These are phyloP conservation scores for Fomitopsis serialis DNA, from an alignment of 768 basidiomycete species.

Conservation along the genomic window DNA sequence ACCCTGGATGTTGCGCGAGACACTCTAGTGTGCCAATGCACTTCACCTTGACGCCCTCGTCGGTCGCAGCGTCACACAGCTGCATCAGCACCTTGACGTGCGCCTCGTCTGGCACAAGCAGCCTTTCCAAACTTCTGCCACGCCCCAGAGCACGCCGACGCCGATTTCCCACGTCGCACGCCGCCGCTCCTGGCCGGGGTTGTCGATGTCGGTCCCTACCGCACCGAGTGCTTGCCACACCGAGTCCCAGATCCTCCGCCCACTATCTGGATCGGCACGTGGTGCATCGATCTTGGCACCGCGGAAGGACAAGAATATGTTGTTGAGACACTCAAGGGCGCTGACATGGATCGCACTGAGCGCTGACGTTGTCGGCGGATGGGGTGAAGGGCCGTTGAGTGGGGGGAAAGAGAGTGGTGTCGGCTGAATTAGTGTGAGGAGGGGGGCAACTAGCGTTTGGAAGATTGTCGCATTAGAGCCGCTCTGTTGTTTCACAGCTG, in stretches of 20 bases:
- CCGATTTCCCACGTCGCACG: conserved; percentile 76
- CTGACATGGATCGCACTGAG: conserved; percentile 80
- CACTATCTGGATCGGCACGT: conserved; percentile 27
- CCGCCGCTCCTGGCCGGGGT: conserved; percentile 61
- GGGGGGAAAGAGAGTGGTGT: conserved; percentile 83
- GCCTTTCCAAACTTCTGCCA: conserved; percentile 75
- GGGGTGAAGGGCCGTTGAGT: conserved; percentile 56
- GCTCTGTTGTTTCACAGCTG: not conserved
- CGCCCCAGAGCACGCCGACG: conserved; percentile 82
- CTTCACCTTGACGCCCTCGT: conserved; percentile 59
- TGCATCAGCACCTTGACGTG: conserved; percentile 64
- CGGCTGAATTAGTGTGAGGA: conserved; percentile 66
- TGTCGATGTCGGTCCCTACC: conserved; percentile 49
- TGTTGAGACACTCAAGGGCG: conserved; percentile 87
- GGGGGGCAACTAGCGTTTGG: conserved; percentile 60
- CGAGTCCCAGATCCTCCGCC: conserved; percentile 54
- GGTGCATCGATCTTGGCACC: conserved; percentile 22
- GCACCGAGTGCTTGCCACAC: conserved; percentile 58
- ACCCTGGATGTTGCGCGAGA: conserved; percentile 64
- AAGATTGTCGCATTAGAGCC: conserved; percentile 33
- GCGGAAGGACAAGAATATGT: conserved; percentile 70
- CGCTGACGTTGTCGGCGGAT: conserved; percentile 86
- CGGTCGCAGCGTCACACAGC: conserved; percentile 50
- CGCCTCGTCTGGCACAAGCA: conserved; percentile 55
- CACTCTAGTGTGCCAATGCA: conserved; percentile 84